Evolutionary conservation across 768 basidiomycete genomes (phyloP).

Genomic region (Zangia roseola): DNA sequence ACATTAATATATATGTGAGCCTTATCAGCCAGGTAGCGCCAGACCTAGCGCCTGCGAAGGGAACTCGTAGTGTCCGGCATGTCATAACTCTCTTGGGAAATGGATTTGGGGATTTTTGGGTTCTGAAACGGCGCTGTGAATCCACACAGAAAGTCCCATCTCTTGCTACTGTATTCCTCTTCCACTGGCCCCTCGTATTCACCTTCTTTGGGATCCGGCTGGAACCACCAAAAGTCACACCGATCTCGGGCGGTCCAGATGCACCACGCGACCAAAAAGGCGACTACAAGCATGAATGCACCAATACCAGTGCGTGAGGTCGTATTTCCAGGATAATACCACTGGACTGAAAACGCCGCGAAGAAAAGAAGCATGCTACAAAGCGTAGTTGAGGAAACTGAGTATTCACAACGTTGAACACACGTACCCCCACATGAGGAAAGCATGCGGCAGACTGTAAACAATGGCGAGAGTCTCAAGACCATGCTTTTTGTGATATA

Average conservation of each 20-base stretch:
- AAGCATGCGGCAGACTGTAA: slow-evolving; percentile 54
- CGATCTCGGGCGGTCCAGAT: slow-evolving; percentile 33
- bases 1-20: too few species aligned
- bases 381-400: neutral
- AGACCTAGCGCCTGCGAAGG: too few species aligned
- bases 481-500: slow-evolving; percentile 34
- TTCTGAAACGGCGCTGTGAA: too few species aligned
- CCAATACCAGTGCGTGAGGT: slow-evolving; percentile 29
- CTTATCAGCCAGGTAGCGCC: too few species aligned
- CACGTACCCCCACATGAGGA: slow-evolving; percentile 61
- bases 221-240: slow-evolving; percentile 26
- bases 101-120: too few species aligned
- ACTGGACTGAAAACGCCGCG: slow-evolving; percentile 26
- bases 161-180: neutral
- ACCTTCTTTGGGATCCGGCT: slow-evolving; percentile 10
- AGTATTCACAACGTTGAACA: neutral
- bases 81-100: too few species aligned
- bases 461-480: slow-evolving; percentile 53
- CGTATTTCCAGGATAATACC: slow-evolving; percentile 13
- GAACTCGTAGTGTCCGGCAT: too few species aligned
- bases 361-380: slow-evolving; percentile 30
- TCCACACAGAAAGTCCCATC: too few species aligned
- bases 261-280: slow-evolving; percentile 43
- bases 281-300: slow-evolving; percentile 26
- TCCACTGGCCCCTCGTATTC: neutral